phyloP scores from a whole-genome alignment of 345 rosid genomes.

The Dovyalis caffra region DNA sequence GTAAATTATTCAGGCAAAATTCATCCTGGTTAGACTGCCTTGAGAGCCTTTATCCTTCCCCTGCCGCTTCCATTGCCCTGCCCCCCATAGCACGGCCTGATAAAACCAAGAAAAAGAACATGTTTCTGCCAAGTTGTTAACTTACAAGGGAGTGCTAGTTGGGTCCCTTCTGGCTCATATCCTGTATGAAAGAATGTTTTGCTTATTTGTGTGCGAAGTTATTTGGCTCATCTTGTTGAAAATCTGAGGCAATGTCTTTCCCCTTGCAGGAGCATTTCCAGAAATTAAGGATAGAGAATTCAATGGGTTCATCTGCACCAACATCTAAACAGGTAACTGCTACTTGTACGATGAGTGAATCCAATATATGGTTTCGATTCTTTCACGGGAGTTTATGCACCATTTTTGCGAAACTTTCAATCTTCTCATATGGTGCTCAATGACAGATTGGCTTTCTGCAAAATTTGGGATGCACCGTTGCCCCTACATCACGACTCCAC shows the following conservation, averaged over 20 bases:
- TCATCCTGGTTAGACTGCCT: not conserved
- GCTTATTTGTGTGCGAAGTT: not conserved
- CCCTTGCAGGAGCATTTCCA: conserved; percentile 75
- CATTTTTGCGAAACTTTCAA: not conserved
- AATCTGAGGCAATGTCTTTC: not conserved
- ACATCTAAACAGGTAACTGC: conserved; percentile 75
- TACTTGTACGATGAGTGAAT: not conserved
- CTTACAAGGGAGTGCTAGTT: too few relatives aligned
- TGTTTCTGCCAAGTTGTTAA: not conserved
- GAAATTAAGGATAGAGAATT: conserved; percentile 75
- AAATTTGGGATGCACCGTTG: conserved; percentile 75
- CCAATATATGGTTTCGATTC: not conserved
- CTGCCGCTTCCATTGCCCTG: not conserved
- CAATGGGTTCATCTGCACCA: conserved; percentile 77
- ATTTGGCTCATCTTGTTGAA: not conserved
- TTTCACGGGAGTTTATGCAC: not conserved
- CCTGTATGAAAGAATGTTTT: not conserved
- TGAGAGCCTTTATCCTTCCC: not conserved
- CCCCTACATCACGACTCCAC: conserved; percentile 88
- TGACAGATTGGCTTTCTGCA: conserved; percentile 70
- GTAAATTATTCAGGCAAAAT: not conserved
- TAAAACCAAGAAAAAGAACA: not conserved
- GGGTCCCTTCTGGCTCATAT: not conserved
- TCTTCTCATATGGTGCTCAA: conserved; percentile 1
- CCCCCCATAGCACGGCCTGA: not conserved